Conservation (phyloP, 2,329 filamentous ascomycete genomes). For the Sclerotinia trifoliorum region DNA sequence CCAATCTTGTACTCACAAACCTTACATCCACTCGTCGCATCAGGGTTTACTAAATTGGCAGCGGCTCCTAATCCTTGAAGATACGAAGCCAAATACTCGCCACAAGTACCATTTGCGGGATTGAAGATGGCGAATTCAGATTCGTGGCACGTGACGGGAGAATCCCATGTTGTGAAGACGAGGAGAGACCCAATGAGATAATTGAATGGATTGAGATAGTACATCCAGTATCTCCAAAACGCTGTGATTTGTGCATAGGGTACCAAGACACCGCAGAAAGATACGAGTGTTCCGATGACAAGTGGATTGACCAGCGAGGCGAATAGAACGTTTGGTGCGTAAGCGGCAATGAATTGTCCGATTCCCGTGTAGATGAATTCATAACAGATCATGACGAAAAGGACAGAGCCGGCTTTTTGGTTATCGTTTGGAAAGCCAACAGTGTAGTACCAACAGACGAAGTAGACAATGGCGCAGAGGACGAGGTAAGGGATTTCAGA, state of each 20-base stretch:
- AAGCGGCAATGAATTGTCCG: constrained; percentile 62
- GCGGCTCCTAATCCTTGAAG: constrained; percentile 47
- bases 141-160: constrained; percentile 47
- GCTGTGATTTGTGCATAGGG: constrained; percentile 64
- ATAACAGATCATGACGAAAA: constrained; percentile 49
- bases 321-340: constrained; percentile 60
- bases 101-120: constrained; percentile 54
- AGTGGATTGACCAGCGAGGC: constrained; percentile 58
- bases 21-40: constrained; percentile 53
- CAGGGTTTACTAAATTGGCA: constrained; percentile 58
- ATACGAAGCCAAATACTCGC: constrained; percentile 55
- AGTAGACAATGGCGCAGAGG: constrained; percentile 48
- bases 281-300: constrained; percentile 57
- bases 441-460: constrained; percentile 58
- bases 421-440: constrained; percentile 50
- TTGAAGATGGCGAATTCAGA: constrained; percentile 50
- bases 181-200: constrained; percentile 59
- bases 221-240: constrained; percentile 59
- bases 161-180: constrained; percentile 51
- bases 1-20: constrained; percentile 61
- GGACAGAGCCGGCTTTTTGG: constrained; percentile 50
- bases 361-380: constrained; percentile 54
- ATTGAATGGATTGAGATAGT: constrained; percentile 61
- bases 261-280: constrained; percentile 74
- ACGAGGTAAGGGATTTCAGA: constrained; percentile 49